phyloP scores from a whole-genome alignment of 2,329 filamentous ascomycete genomes.

The Fusarium sp. region DNA sequence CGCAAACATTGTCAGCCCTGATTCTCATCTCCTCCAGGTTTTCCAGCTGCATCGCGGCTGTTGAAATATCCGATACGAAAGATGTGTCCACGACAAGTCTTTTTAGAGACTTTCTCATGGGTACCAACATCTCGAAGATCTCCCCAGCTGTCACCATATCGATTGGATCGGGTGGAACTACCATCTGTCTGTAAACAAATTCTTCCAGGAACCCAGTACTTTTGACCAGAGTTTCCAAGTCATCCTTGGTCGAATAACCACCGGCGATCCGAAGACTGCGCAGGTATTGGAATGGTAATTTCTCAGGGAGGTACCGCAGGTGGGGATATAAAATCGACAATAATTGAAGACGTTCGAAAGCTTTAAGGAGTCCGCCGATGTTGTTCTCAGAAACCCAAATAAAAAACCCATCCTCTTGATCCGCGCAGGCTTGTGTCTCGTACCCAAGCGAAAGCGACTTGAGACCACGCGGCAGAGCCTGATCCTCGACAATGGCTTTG shows the following conservation, averaged over 20 bases:
- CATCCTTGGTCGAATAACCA: background rate
- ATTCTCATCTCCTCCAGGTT: background rate
- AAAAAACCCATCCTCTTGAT: too few species aligned
- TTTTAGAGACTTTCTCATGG: background rate
- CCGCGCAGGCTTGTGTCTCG: too few species aligned
- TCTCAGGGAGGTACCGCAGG: background rate
- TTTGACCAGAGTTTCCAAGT: background rate
- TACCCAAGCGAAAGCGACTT: background rate
- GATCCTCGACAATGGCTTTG: background rate
- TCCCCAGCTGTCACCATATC: background rate
- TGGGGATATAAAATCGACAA: background rate
- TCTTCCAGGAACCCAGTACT: background rate
- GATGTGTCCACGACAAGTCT: background rate
- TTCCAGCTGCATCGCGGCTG: background rate
- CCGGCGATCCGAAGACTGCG: conserved; percentile 9
- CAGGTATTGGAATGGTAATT: background rate
- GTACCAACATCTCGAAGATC: conserved; percentile 2
- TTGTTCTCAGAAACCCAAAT: background rate
- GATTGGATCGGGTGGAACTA: accelerated
- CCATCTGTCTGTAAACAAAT: conserved; percentile 7
- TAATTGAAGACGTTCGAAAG: background rate
- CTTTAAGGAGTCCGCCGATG: background rate
- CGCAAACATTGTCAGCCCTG: background rate
- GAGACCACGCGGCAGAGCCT: background rate
- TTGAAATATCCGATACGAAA: background rate